Evolutionary conservation across 1,139 yeast species (phyloP).

Genomic region (Eremothecium cymbalariae): DNA sequence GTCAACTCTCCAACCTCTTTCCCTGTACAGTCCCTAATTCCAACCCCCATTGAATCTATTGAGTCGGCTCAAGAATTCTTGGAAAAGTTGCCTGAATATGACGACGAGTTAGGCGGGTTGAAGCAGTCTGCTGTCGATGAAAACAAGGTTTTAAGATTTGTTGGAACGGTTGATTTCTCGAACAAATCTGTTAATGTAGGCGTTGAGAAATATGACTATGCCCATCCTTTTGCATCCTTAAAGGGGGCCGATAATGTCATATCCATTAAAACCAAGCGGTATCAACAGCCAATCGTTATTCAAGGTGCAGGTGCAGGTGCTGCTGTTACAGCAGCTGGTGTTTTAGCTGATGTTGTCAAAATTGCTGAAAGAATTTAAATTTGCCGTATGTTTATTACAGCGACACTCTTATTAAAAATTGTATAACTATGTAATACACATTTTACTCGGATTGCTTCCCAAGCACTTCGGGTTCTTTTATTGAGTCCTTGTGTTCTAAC

Average conservation of each 20-base stretch:
- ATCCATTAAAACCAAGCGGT: conserved; percentile 83
- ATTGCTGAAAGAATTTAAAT: conserved; percentile 67
- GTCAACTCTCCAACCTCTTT: conserved; percentile 92
- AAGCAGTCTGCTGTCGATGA: conserved; percentile 77
- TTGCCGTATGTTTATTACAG: too few species aligned
- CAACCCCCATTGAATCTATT: conserved; percentile 71
- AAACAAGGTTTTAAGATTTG: conserved; percentile 82
- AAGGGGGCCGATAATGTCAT: conserved; percentile 95
- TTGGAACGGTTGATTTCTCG: conserved; percentile 79
- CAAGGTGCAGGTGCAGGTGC: conserved; percentile 99
- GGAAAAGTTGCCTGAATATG: conserved; percentile 73
- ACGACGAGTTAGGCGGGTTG: conserved; percentile 64
- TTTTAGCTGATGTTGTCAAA: conserved; percentile 84
- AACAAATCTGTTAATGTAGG: conserved; percentile 70
- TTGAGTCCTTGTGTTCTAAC: conserved; percentile 20
- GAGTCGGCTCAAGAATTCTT: conserved; percentile 69
- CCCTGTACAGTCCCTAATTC: conserved; percentile 90
- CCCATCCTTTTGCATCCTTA: conserved; percentile 93
- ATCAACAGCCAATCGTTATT: conserved; percentile 82
- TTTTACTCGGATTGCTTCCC: not conserved
- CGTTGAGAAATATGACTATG: conserved; percentile 70
- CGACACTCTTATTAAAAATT: too few species aligned
- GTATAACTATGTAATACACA: too few species aligned
- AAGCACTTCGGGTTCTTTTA: not conserved
- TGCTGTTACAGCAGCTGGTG: conserved; percentile 97